Evolutionary conservation across 495 filamentous ascomycete genomes (phyloP), one percentile per base, ranked within the genome.

Genomic region (Schizothecium vesticola): DNA sequence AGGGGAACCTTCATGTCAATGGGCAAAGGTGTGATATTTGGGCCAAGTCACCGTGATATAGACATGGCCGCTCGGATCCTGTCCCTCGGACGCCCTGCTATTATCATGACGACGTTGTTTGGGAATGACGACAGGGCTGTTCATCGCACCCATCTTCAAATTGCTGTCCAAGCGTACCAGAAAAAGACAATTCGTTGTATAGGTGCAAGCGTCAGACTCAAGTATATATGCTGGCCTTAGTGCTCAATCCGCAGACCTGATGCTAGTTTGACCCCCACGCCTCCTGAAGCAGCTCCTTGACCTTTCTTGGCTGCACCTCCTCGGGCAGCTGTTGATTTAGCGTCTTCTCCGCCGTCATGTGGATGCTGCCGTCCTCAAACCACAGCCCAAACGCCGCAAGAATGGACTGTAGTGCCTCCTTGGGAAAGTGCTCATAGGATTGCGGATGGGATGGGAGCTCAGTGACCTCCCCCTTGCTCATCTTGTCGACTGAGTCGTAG

Each of bases 401-500:
- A 19, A 81, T 67, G 36, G 61, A 74, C 67, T 76, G 76, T 57
- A 80, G 63, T 1, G 68, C 5, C 65, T 71, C 62, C 72, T 80
- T 81, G 11, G 82, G 81, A 59, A 81, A 63, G 57, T 67, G 69
- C 12, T 69, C 13, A 62, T 82, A 83, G 19, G 79, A 21, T 0
- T 73, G 28, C 0, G 57, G 61, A 9, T 84, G 78, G 1, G 65
- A 59, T 0, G 80, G 77, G 29, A 85, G 81, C 31, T 86, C 80
- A 19, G 85, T 86, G 19, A 81, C 74, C 68, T 84, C 67, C 1
- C 83, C 84, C 22, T 67, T 58, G 56, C 77, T 73, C 31, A 88
- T 72, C 63, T 81, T 81, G 9, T 86, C 84, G 1, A 78, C n/a
- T 55, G 57, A 72, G 69, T 88, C 85, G 62, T 86, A 82, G 8